These are phyloP conservation scores for Metarhizium guizhouense DNA, from an alignment of 2,329 filamentous ascomycete genomes.

Conservation along the genomic window DNA sequence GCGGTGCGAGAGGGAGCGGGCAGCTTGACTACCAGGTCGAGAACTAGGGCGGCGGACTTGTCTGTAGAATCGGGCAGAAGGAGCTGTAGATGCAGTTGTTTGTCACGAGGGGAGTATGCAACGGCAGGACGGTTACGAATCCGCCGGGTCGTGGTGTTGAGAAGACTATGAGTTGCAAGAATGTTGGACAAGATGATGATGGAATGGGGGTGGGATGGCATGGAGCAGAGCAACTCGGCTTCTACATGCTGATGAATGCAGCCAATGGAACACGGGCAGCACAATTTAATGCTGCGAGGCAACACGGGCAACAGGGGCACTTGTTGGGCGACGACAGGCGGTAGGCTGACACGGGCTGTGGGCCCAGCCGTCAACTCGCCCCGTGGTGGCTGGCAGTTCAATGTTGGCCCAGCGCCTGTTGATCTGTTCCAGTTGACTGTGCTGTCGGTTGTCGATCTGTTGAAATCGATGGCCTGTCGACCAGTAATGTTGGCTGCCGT, in stretches of 20 bases:
- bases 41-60: conserved; percentile 6
- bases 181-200: neutral
- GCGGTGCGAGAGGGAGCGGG: conserved; percentile 13
- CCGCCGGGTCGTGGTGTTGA: neutral
- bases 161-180: neutral
- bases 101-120: neutral
- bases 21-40: neutral
- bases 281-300: no score
- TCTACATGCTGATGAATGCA: neutral
- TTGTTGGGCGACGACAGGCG: no score
- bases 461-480: no score
- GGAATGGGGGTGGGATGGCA: neutral
- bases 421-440: no score
- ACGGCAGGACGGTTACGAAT: conserved; percentile 1
- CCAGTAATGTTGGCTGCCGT: no score
- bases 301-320: no score
- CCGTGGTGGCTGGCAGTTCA: no score
- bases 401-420: no score
- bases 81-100: neutral
- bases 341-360: no score
- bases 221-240: neutral
- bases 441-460: no score
- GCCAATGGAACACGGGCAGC: no score
- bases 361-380: no score
- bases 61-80: neutral